Evolutionary conservation across 345 rosid genomes (phyloP).

Genomic region (Xanthoceras sorbifolium): DNA sequence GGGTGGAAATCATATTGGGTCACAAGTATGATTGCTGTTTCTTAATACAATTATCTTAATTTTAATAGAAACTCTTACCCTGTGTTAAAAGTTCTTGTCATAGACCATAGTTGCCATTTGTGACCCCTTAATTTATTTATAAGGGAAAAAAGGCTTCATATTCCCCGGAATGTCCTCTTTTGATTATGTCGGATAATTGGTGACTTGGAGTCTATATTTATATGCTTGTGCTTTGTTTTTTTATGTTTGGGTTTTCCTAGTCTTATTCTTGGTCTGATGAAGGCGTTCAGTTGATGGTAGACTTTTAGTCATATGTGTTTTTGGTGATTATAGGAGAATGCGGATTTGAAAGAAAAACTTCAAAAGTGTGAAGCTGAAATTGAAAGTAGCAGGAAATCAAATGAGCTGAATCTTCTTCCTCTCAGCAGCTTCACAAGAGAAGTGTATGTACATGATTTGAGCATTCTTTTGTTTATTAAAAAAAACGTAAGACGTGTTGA

Average conservation of each 20-base stretch:
- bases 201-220: background rate
- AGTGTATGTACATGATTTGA: slow-evolving; percentile 41
- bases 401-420: slow-evolving; percentile 73
- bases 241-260: background rate
- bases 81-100: background rate
- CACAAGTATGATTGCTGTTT: background rate
- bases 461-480: background rate
- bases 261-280: background rate
- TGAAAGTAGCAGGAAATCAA: slow-evolving; percentile 66
- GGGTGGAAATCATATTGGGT: background rate
- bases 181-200: background rate
- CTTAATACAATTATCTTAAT: background rate
- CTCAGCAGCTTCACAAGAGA: slow-evolving; percentile 55
- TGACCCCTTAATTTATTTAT: background rate
- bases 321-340: slow-evolving; percentile 56
- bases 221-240: background rate
- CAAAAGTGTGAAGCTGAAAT: slow-evolving; percentile 79
- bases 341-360: slow-evolving; percentile 64
- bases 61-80: background rate
- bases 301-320: background rate
- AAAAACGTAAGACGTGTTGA: background rate
- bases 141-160: background rate
- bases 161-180: background rate
- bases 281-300: background rate
- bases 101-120: background rate